These are phyloP conservation scores for Nepenthes gracilis DNA, from an alignment of 148 eudicot genomes.

Conservation along the genomic window DNA sequence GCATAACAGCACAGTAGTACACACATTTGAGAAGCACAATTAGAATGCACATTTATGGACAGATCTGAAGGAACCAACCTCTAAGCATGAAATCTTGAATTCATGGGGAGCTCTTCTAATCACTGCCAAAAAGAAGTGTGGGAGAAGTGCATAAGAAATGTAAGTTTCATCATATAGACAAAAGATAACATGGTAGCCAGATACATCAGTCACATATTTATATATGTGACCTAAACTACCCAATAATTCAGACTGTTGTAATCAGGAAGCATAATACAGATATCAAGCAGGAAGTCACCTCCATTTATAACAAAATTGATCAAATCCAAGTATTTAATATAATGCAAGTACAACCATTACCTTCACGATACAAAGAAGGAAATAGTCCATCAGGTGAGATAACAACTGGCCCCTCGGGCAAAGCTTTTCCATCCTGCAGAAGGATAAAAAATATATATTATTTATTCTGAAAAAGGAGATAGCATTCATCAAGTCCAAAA, in stretches of 20 bases:
- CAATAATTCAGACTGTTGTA: no score
- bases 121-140: conserved; percentile 30
- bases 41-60: neutral
- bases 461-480: conserved; percentile 3
- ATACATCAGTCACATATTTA: neutral
- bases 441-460: neutral
- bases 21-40: neutral
- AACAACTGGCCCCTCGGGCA: conserved; percentile 92
- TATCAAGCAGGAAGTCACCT: no score
- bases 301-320: neutral
- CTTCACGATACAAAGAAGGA: conserved; percentile 93
- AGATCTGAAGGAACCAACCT: conserved; percentile 37
- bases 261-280: no score
- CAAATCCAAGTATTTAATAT: neutral
- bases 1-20: no score
- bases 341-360: conserved; percentile 18
- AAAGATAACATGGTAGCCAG: neutral
- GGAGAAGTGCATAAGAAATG: neutral
- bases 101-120: conserved; percentile 98
- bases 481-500: neutral
- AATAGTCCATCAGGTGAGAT: conserved; percentile 98
- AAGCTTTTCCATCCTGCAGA: conserved; percentile 78
- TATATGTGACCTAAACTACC: no score
- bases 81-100: conserved; percentile 92
- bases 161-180: neutral